phyloP scores from a whole-genome alignment of 768 basidiomycete species.

The Clavaria fumosa region DNA sequence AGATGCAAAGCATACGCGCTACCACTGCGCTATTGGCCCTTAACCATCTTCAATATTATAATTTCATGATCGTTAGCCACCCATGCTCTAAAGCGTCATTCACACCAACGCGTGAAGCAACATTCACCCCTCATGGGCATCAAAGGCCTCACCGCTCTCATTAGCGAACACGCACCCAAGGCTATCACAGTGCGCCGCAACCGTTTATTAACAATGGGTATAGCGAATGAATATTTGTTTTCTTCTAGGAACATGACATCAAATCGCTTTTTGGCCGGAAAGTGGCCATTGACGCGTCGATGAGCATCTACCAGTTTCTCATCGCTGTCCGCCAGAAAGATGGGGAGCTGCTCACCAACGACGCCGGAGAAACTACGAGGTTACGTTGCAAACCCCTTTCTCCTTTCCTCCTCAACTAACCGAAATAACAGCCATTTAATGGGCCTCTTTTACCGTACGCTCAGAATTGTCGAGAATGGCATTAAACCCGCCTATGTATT shows the following conservation, averaged over 20 bases:
- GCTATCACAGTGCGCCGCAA: constrained; percentile 31
- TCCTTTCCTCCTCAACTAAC: background rate
- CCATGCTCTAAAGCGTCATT: too few relatives aligned
- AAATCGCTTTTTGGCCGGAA: constrained; percentile 97
- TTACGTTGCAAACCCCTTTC: background rate
- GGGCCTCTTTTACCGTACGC: constrained; percentile 97
- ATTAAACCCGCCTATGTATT: constrained; percentile 98
- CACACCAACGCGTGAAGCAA: background rate
- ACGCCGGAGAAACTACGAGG: constrained; percentile 90
- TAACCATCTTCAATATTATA: too few relatives aligned
- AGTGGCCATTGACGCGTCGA: constrained; percentile 96
- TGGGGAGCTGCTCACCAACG: constrained; percentile 92
- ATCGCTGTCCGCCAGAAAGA: constrained; percentile 95
- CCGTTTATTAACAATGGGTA: too few relatives aligned
- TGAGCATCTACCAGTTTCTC: constrained; percentile 95
- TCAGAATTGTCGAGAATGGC: constrained; percentile 95
- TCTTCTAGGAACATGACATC: constrained; percentile 70
- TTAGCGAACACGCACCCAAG: constrained; percentile 81
- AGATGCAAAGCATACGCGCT: constrained; percentile 10
- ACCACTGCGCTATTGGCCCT: constrained; percentile 6
- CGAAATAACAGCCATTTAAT: constrained; percentile 59
- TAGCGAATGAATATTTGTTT: too few relatives aligned
- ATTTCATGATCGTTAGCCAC: too few relatives aligned
- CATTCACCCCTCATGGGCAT: constrained; percentile 58
- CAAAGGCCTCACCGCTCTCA: constrained; percentile 83